A percentile compares a stretch with the other conserved stretches of the same genome.
Conservation (phyloP, 2,329 filamentous ascomycete species). For the Aspergillus sp. region DNA sequence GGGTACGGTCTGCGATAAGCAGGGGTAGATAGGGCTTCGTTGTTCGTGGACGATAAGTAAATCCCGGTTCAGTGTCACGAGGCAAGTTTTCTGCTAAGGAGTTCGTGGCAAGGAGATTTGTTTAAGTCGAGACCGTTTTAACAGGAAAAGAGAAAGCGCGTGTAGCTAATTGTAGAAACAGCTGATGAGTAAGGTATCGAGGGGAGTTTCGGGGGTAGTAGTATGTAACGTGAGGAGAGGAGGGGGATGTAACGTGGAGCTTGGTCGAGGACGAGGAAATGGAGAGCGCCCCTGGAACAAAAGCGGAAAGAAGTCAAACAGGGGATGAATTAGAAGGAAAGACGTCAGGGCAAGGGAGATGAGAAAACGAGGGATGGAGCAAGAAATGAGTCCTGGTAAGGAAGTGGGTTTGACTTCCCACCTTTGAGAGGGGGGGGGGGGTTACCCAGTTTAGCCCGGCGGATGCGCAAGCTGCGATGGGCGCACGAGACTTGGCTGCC, state of each 20-base stretch:
- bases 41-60: background rate
- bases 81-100: background rate
- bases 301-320: background rate
- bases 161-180: background rate
- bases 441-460: background rate
- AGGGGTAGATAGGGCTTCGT: background rate
- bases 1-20: background rate
- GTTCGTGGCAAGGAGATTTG: too few species aligned
- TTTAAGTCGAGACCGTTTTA: too few species aligned
- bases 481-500: constrained; percentile 2
- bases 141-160: background rate
- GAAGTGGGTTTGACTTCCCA: background rate
- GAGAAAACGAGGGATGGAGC: background rate
- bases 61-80: background rate
- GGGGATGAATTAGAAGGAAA: background rate
- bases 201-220: background rate
- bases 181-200: background rate
- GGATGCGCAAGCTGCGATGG: constrained; percentile 3
- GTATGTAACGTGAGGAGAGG: constrained; percentile 10
- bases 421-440: background rate
- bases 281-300: background rate
- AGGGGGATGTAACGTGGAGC: constrained; percentile 4
- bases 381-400: background rate
- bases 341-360: background rate
- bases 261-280: background rate